phyloP scores from a whole-genome alignment of 2,329 filamentous ascomycete species.

The Volutella citrinella region DNA sequence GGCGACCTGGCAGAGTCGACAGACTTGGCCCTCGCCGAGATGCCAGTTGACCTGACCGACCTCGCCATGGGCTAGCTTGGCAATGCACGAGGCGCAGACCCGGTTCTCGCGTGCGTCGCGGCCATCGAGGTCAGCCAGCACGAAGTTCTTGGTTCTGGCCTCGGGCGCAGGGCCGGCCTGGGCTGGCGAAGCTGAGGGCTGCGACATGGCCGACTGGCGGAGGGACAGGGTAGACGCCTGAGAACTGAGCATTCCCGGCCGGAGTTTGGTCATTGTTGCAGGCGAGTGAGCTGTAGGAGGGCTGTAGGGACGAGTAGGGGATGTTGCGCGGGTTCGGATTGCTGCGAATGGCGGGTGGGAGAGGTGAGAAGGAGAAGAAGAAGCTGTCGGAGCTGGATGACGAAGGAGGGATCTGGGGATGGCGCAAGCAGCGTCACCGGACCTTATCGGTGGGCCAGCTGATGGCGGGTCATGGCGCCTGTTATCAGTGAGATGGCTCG shows the following conservation, averaged over 20 bases:
- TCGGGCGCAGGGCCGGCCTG: slow-evolving; percentile 12
- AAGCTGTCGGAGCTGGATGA: slow-evolving; percentile 8
- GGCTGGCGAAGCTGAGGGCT: slow-evolving; percentile 18
- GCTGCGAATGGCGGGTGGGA: background rate
- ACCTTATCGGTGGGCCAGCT: slow-evolving; percentile 7
- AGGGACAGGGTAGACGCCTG: slow-evolving; percentile 45
- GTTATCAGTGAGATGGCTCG: too few species aligned
- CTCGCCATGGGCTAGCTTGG: slow-evolving; percentile 28
- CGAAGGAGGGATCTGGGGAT: slow-evolving; percentile 13
- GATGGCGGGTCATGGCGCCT: too few species aligned
- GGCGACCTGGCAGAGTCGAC: slow-evolving; percentile 36
- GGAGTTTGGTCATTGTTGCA: slow-evolving; percentile 42
- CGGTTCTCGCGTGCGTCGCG: slow-evolving; percentile 31
- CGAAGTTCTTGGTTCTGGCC: slow-evolving; percentile 42
- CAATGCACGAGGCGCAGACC: slow-evolving; percentile 38
- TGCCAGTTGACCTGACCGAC: slow-evolving; percentile 31
- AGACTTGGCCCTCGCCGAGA: slow-evolving; percentile 22
- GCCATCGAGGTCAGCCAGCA: slow-evolving; percentile 40
- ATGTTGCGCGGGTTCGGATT: too few species aligned
- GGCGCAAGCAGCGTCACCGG: slow-evolving; percentile 17
- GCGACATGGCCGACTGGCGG: slow-evolving; percentile 36
- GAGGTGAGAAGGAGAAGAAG: slow-evolving; percentile 3
- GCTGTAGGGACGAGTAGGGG: too few species aligned
- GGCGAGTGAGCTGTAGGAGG: slow-evolving; percentile 8
- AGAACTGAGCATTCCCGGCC: slow-evolving; percentile 41